Conservation (phyloP, 768 basidiomycete species). For the Clavulina sp. region DNA sequence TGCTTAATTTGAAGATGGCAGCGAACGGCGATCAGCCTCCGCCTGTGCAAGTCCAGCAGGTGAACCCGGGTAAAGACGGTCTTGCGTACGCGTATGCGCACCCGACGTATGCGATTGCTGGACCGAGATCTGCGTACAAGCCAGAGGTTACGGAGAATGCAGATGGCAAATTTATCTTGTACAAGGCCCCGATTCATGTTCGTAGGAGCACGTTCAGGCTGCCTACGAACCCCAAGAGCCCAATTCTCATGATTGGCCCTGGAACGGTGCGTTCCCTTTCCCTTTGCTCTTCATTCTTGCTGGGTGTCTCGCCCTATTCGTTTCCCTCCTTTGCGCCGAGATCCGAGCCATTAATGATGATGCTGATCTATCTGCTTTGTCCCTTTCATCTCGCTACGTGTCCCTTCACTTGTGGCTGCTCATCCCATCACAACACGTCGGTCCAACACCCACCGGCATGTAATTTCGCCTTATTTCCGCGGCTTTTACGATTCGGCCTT, state of each 20-base stretch:
- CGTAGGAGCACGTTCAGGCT: conserved; percentile 91
- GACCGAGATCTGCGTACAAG: conserved; percentile 72
- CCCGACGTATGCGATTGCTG: conserved; percentile 74
- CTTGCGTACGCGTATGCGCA: conserved; percentile 17
- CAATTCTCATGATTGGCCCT: conserved; percentile 97
- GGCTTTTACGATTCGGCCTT: not conserved
- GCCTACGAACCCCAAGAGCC: conserved; percentile 95
- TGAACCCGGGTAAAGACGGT: conserved; percentile 14
- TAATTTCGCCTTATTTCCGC: not conserved
- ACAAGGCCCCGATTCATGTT: conserved; percentile 86
- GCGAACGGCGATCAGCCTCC: conserved; percentile 34
- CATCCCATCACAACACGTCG: too few species aligned
- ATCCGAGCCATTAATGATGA: not conserved
- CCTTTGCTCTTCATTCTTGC: too few species aligned
- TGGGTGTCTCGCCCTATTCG: too few species aligned
- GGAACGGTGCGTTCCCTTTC: conserved; percentile 58
- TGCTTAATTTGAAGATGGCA: conserved; percentile 79
- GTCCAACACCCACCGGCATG: too few species aligned
- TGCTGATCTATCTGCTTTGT: not conserved
- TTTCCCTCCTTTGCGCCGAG: too few species aligned
- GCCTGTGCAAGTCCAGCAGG: conserved; percentile 22
- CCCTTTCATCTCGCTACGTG: not conserved
- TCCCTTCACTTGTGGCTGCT: not conserved
- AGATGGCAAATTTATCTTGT: conserved; percentile 44
- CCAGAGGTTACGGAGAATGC: too few species aligned